phyloP scores from a whole-genome alignment of 495 filamentous ascomycete species.

The Margaritispora aquatica region DNA sequence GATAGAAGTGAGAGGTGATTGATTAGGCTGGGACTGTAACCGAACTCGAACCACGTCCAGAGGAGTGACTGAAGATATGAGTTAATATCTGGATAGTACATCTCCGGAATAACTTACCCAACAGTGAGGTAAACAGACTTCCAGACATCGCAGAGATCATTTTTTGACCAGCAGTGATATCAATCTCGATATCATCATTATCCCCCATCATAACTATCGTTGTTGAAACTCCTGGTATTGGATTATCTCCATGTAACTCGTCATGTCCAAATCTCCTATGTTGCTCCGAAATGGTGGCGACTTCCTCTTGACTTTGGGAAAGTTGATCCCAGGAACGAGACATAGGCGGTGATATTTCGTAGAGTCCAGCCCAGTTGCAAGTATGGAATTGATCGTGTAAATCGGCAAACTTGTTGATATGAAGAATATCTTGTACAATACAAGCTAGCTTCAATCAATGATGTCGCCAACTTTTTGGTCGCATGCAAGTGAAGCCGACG shows the following conservation, averaged over 20 bases:
- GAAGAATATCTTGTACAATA: background rate
- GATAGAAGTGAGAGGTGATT: conserved; percentile 13
- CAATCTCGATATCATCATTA: conserved; percentile 31
- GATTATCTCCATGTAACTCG: conserved; percentile 27
- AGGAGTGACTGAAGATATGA: conserved; percentile 71
- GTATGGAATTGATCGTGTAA: background rate
- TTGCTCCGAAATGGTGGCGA: conserved; percentile 20
- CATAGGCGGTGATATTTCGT: conserved; percentile 2
- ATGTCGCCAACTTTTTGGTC: conserved; percentile 12
- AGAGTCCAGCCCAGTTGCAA: background rate
- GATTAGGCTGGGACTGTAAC: conserved; percentile 70
- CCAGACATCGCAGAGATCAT: conserved; percentile 93
- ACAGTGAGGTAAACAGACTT: conserved; percentile 79
- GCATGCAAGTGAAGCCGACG: background rate
- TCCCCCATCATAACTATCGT: conserved; percentile 22
- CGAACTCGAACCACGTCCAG: conserved; percentile 96
- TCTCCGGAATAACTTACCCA: conserved; percentile 53
- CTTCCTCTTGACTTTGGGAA: conserved; percentile 4
- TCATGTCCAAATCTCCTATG: conserved; percentile 29
- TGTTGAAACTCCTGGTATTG: conserved; percentile 13
- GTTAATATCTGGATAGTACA: conserved; percentile 16
- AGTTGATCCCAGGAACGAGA: conserved; percentile 14
- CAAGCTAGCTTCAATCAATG: too few relatives aligned
- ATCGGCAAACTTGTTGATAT: background rate
- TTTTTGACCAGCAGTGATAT: conserved; percentile 76